phyloP scores from a whole-genome alignment of 1,139 yeast species.

The Yamadazyma spencermartinsiae region DNA sequence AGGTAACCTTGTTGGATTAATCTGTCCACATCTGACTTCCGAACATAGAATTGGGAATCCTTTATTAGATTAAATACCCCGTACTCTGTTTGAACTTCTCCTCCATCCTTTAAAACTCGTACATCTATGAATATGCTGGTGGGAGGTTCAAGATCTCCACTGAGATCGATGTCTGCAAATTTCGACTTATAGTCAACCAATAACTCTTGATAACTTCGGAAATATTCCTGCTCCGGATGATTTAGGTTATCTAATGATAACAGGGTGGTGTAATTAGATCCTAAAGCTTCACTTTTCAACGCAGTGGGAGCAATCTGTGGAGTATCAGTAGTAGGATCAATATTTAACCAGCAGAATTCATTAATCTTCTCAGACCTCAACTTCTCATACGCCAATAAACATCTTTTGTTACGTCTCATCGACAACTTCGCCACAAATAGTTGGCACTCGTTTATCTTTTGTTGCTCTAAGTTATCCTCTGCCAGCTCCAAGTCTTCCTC shows the following conservation, averaged over 20 bases:
- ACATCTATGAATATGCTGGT: constrained; percentile 90
- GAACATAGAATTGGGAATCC: constrained; percentile 90
- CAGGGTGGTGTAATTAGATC: constrained; percentile 30
- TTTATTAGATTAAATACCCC: constrained; percentile 95
- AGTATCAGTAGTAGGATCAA: constrained; percentile 34
- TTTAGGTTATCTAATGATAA: constrained; percentile 54
- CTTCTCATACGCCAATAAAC: constrained; percentile 79
- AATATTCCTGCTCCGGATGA: constrained; percentile 80
- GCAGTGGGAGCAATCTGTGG: constrained; percentile 7
- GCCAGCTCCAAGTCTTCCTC: constrained; percentile 18
- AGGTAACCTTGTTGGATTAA: constrained; percentile 92
- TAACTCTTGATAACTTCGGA: constrained; percentile 67
- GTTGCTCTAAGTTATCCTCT: constrained; percentile 30
- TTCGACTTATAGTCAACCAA: constrained; percentile 75
- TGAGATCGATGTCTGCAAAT: constrained; percentile 81
- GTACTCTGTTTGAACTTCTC: constrained; percentile 95
- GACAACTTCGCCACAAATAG: constrained; percentile 78
- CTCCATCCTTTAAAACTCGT: constrained; percentile 89
- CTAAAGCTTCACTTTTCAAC: constrained; percentile 10
- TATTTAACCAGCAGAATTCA: constrained; percentile 67
- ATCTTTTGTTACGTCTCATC: constrained; percentile 85
- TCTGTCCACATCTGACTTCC: constrained; percentile 92
- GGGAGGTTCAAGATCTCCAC: constrained; percentile 90
- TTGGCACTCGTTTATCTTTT: constrained; percentile 63
- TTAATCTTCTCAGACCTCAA: constrained; percentile 69